Evolutionary conservation across 176 grass and related monocot species (phyloP), one percentile per base, ranked within the genome.

Genomic region (Guadua angustifolia): DNA sequence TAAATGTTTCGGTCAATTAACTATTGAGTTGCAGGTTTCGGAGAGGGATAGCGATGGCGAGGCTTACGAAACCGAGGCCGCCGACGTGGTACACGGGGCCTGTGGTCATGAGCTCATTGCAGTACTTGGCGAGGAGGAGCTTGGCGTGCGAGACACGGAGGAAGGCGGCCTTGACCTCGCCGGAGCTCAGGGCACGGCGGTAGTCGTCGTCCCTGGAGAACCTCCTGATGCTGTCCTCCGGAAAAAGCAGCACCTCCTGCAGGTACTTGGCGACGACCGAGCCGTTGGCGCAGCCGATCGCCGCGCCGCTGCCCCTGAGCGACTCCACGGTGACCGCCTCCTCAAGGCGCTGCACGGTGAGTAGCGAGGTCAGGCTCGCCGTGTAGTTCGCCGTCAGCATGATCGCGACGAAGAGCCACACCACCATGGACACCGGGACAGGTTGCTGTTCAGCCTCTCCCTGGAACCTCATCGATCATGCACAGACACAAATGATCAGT

Each of bases 61-160:
- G 4, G 21, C 78, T 81, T 81, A 42, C 63, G 64, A 80, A 69
- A 32, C 63, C 18, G 5, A 80, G 44, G 44, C 78, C 29, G 16
- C 62, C 45, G 17, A 80, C 25, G 25, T 80, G 78, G 78, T 69
- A 69, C 38, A 66, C 26, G 2, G 63, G 63, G 45, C 63, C 78
- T 17, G 26, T n/a, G 18, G 3, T 80, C 78, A 50, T 80, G 44
- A 67, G 62, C 61, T 80, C 43, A 4, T 80, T 22, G 60, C 77
- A 79, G 60, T 79, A 50, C 26, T 67, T 79, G 15, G 77, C 60
- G n/a, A 80, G 25, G 44, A 80, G 77, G 42, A 80, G 63, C 26
- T 53, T 80, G 61, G 62, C 62, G 16, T 68, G 78, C 4, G 62
- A 80, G 22, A 52, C 29, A 15, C 78, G 44, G 19, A 80, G 78